Conservation (phyloP, 257 asterid genomes). For the Solanum corneliomulleri region DNA sequence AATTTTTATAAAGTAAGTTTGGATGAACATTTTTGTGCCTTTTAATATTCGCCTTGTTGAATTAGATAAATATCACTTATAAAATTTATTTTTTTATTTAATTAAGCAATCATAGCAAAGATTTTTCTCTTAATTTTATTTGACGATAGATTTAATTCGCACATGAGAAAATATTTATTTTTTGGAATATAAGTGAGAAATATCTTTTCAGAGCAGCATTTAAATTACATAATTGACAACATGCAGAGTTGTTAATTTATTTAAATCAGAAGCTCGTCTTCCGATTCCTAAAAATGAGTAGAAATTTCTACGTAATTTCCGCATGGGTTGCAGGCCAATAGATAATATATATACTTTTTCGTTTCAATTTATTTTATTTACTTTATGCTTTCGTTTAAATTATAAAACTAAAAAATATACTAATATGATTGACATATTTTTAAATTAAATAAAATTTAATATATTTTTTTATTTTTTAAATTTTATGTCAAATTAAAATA, state of each 20-base stretch:
- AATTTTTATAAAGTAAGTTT: too few relatives aligned
- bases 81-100: not conserved
- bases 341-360: not conserved
- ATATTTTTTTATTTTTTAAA: accelerated
- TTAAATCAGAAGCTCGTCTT: not conserved
- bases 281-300: not conserved
- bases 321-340: not conserved
- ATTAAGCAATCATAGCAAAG: not conserved
- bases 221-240: not conserved
- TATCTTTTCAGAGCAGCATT: not conserved
- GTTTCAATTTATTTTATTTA: too few relatives aligned
- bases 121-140: not conserved
- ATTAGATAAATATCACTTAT: not conserved
- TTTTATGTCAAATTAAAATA: too few relatives aligned
- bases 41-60: too few relatives aligned
- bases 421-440: accelerated
- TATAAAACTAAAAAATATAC: too few relatives aligned
- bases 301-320: not conserved
- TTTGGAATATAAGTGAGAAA: not conserved
- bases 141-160: not conserved
- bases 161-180: not conserved
- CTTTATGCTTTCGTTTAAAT: too few relatives aligned
- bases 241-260: not conserved
- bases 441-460: too few relatives aligned
- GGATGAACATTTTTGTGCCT: too few relatives aligned